A percentile compares a stretch with the other conserved stretches of the same genome.
These are phyloP conservation scores for Gaeumannomyces tritici DNA, from an alignment of 2,329 filamentous ascomycete species.

Conservation along the genomic window DNA sequence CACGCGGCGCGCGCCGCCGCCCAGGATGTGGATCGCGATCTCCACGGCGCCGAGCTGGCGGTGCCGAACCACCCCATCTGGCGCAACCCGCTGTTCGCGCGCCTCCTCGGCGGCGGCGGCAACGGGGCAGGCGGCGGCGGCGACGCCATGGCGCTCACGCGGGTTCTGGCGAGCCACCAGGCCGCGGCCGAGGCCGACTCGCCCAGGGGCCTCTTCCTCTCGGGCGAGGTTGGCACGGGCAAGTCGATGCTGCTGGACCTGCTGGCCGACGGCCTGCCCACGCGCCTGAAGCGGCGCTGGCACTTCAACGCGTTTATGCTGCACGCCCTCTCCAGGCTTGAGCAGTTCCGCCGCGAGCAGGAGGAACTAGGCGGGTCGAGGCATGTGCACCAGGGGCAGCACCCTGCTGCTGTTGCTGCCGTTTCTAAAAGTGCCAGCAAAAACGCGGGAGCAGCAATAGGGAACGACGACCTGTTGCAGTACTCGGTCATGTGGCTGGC, in stretches of 20 bases:
- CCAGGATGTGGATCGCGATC: constrained; percentile 18
- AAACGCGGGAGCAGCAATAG: background rate
- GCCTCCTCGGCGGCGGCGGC: constrained; percentile 36
- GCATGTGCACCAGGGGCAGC: background rate
- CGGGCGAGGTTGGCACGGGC: constrained; percentile 73
- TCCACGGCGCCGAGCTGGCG: constrained; percentile 33
- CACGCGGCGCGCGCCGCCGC: constrained; percentile 21
- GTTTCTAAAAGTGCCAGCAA: background rate
- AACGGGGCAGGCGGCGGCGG: constrained; percentile 16
- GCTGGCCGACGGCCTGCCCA: constrained; percentile 69
- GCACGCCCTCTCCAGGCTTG: constrained; percentile 62
- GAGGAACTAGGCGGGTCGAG: background rate
- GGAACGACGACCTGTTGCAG: constrained; percentile 26
- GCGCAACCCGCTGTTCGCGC: constrained; percentile 47
- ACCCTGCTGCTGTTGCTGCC: background rate
- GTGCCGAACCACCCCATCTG: constrained; percentile 44
- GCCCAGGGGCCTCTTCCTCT: constrained; percentile 65
- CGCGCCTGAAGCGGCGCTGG: constrained; percentile 62
- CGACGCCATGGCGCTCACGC: constrained; percentile 55
- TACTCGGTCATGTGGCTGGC: constrained; percentile 67
- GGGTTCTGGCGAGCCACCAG: constrained; percentile 61
- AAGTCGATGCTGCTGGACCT: constrained; percentile 82
- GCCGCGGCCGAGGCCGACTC: constrained; percentile 62
- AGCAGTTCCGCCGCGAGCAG: constrained; percentile 42
- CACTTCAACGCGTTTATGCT: constrained; percentile 87